Evolutionary conservation across 108 stramenopile species (phyloP).

Genomic region (Cyclotella choctawhatcheeana): DNA sequence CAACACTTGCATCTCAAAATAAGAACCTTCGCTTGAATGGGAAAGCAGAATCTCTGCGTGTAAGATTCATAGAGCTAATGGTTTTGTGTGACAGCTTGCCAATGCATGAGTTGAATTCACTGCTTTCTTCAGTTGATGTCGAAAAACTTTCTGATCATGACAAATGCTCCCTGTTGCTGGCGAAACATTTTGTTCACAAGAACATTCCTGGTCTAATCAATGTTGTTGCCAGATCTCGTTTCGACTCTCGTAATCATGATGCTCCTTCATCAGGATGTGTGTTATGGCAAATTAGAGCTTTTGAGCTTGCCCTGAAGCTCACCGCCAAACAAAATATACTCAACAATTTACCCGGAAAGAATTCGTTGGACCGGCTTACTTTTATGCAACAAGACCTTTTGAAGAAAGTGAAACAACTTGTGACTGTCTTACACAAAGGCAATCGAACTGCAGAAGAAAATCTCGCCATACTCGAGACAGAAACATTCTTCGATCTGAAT

Average conservation of each 20-base stretch:
- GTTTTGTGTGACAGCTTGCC: neutral
- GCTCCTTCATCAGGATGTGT: neutral
- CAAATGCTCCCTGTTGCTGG: neutral
- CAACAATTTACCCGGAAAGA: slow-evolving; percentile 13
- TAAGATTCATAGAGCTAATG: slow-evolving; percentile 16
- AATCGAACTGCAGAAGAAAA: slow-evolving; percentile 6
- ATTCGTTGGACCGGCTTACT: neutral
- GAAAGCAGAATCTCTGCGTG: slow-evolving; percentile 8
- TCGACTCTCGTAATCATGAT: neutral
- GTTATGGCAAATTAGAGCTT: neutral
- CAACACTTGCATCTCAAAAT: neutral
- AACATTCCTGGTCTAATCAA: slow-evolving; percentile 5
- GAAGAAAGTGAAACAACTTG: neutral
- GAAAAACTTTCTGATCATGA: neutral
- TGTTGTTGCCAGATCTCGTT: neutral
- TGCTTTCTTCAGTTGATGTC: neutral
- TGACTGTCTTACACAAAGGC: neutral
- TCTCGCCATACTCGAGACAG: neutral
- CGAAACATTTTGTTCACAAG: neutral
- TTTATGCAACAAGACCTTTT: slow-evolving; percentile 6
- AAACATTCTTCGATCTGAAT: slow-evolving; percentile 4
- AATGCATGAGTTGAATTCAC: neutral
- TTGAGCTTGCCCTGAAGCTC: neutral
- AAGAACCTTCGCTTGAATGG: neutral
- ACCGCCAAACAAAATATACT: neutral